phyloP scores from a whole-genome alignment of 106 monocot species.

The Allium sativum region DNA sequence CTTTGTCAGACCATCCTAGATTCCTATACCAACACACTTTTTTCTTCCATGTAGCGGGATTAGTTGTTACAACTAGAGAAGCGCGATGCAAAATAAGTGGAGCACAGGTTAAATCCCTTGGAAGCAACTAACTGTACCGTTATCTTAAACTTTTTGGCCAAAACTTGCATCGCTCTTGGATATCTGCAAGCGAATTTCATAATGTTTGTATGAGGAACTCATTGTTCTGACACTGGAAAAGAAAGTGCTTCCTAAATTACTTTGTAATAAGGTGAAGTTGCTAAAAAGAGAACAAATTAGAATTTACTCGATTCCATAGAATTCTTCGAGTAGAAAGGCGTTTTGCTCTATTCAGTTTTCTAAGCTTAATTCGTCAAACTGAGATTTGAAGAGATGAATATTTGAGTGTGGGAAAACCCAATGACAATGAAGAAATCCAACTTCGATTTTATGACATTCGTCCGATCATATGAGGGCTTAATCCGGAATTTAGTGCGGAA shows the following conservation, averaged over 20 bases:
- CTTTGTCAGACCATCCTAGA: conserved; percentile 40
- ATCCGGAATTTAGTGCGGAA: too few relatives aligned
- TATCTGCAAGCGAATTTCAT: neutral
- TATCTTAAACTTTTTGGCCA: conserved; percentile 1
- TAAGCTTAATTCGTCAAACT: conserved; percentile 1
- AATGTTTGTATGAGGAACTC: conserved; percentile 12
- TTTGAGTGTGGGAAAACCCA: conserved; percentile 15
- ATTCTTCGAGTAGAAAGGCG: conserved; percentile 4
- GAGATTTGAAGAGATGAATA: conserved; percentile 21
- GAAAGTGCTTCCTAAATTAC: neutral
- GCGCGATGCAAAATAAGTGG: conserved; percentile 11
- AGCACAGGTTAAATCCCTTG: conserved; percentile 18
- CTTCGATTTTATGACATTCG: conserved; percentile 16
- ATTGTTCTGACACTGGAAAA: conserved; percentile 21
- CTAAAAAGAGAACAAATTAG: conserved; percentile 2
- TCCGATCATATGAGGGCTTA: too few relatives aligned
- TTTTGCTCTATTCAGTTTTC: conserved; percentile 1
- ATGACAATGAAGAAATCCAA: conserved; percentile 25
- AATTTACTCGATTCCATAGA: conserved; percentile 6
- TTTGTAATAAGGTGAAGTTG: conserved; percentile 1
- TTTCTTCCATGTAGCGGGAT: conserved; percentile 17
- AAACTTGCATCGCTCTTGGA: conserved; percentile 5
- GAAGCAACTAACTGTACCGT: conserved; percentile 1
- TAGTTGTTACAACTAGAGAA: conserved; percentile 7
- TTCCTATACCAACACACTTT: conserved; percentile 13